Conservation (phyloP, 1,284 basidiomycete genomes). For the Ganoderma resinaceum region DNA sequence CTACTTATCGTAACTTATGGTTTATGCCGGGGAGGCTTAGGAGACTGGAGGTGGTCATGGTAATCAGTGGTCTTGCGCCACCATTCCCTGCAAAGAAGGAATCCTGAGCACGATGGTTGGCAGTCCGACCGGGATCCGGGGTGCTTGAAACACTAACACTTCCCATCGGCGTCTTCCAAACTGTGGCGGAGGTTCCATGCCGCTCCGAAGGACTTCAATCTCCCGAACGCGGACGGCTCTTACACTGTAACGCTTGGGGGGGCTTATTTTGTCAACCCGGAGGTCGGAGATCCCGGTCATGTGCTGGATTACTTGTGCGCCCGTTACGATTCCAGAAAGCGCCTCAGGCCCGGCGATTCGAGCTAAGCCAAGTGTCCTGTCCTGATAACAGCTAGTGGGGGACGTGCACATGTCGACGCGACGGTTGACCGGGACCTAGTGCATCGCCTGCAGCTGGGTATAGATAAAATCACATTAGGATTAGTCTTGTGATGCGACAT, state of each 20-base stretch:
- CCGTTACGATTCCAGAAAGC: too few relatives aligned
- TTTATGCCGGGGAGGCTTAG: not conserved
- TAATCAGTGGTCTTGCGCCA: not conserved
- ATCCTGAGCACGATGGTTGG: not conserved
- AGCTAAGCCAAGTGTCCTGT: too few relatives aligned
- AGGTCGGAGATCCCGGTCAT: too few relatives aligned
- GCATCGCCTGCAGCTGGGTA: not conserved
- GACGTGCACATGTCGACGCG: too few relatives aligned
- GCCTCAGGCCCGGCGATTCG: too few relatives aligned
- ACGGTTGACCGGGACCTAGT: too few relatives aligned
- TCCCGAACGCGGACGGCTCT: not conserved
- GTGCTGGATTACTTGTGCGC: too few relatives aligned
- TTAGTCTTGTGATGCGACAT: not conserved
- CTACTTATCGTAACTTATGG: too few relatives aligned
- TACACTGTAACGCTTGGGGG: too few relatives aligned
- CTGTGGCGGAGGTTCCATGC: not conserved
- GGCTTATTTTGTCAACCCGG: too few relatives aligned
- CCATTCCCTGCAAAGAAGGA: not conserved
- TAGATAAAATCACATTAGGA: not conserved
- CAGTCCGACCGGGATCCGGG: not conserved
- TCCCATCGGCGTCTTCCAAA: not conserved
- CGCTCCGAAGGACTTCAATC: not conserved
- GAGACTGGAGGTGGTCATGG: not conserved
- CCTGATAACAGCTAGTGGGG: too few relatives aligned
- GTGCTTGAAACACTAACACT: not conserved